phyloP scores from a whole-genome alignment of 1,139 yeast genomes.

The Taphrina sp. region DNA sequence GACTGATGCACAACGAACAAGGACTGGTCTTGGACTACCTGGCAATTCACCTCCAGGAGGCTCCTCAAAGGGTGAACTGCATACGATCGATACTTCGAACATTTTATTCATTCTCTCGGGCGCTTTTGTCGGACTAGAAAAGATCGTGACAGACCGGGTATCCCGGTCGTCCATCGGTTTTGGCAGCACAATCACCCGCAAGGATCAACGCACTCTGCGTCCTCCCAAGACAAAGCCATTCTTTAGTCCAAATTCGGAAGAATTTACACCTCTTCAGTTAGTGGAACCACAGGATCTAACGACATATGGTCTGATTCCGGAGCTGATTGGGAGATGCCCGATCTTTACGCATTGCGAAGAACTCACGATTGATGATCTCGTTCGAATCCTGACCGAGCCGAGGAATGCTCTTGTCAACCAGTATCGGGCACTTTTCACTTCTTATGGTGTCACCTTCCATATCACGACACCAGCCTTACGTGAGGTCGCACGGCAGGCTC shows the following conservation, averaged over 20 bases:
- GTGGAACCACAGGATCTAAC: conserved; percentile 51
- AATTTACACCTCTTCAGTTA: conserved; percentile 14
- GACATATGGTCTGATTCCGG: conserved; percentile 55
- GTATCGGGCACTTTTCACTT: conserved; percentile 52
- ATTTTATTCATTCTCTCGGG: conserved; percentile 56
- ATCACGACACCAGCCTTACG: conserved; percentile 51
- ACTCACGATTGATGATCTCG: conserved; percentile 48
- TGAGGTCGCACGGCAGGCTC: conserved; percentile 50
- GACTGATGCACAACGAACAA: conserved; percentile 29
- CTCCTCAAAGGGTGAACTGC: conserved; percentile 46
- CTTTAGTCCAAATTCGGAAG: conserved; percentile 11
- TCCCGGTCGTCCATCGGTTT: conserved; percentile 36
- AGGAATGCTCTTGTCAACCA: conserved; percentile 53
- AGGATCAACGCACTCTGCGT: conserved; percentile 11
- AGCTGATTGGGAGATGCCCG: conserved; percentile 56
- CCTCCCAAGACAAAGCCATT: conserved; percentile 8
- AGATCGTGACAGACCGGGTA: conserved; percentile 48
- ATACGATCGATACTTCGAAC: conserved; percentile 53
- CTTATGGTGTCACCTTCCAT: conserved; percentile 51
- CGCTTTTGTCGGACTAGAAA: conserved; percentile 56
- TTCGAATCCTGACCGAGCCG: conserved; percentile 53
- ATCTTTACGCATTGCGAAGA: conserved; percentile 51
- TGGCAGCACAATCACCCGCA: conserved; percentile 6
- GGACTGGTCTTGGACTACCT: conserved; percentile 33
- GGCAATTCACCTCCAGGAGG: conserved; percentile 38